phyloP scores from a whole-genome alignment of 202 grass and related monocot species.

The Carex arenaria region DNA sequence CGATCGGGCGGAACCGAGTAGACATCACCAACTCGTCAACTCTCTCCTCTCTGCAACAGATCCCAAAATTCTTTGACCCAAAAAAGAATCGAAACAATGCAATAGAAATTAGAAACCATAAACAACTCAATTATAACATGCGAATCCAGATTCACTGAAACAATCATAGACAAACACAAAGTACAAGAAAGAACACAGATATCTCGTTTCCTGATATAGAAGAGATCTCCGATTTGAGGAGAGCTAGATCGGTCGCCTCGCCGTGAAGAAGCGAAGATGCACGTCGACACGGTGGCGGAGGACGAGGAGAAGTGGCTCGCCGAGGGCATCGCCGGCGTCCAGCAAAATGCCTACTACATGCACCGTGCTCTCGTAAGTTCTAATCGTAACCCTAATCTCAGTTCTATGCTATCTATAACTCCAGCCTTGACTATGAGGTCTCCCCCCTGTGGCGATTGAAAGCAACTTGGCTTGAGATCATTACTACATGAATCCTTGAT shows the following conservation, averaged over 20 bases:
- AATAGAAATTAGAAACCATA: background rate
- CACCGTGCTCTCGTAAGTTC: slow-evolving; percentile 80
- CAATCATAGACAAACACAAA: slow-evolving; percentile 9
- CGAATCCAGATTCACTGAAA: slow-evolving; percentile 15
- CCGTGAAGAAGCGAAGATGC: slow-evolving; percentile 47
- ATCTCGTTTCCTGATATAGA: slow-evolving; percentile 1
- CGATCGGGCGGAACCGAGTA: background rate
- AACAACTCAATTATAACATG: slow-evolving; percentile 16
- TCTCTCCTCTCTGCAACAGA: slow-evolving; percentile 11
- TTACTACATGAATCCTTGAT: background rate
- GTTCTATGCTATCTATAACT: background rate
- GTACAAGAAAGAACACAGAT: background rate
- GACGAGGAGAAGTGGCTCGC: slow-evolving; percentile 98
- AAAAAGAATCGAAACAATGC: background rate
- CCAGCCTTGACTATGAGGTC: background rate
- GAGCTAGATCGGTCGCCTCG: slow-evolving; percentile 23
- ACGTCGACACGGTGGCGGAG: slow-evolving; percentile 52
- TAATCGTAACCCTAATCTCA: slow-evolving; percentile 15
- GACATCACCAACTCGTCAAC: slow-evolving; percentile 15
- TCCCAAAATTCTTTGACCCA: background rate
- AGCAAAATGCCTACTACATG: slow-evolving; percentile 99
- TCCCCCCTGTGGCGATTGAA: background rate
- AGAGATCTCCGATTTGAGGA: slow-evolving; percentile 9
- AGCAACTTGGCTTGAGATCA: background rate
- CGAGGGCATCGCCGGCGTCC: slow-evolving; percentile 96